Evolutionary conservation across 495 filamentous ascomycete genomes (phyloP), one percentile per base, ranked within the genome.

Genomic region (Trichoderma virens): DNA sequence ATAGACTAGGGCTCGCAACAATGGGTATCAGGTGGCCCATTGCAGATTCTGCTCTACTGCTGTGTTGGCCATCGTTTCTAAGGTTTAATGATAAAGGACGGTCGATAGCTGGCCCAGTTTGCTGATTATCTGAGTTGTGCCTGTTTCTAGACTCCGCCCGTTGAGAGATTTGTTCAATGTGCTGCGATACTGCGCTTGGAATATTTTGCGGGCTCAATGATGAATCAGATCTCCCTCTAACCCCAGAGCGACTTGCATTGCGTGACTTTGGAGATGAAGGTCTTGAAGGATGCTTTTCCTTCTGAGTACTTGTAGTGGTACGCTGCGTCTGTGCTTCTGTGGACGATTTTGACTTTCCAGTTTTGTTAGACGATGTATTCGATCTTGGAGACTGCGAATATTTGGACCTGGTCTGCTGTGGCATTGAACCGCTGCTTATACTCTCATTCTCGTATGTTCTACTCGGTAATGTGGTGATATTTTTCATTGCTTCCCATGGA

Each of bases 1-100:
- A 70, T 7, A 74, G 61, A 62, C 70, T 75, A 28, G 73, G 70
- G 61, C 72, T 74, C 13, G 67, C 70, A 0, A 54, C 68, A 28
- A 75, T 73, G 4, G 67, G 67, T 25, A 75, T 73, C 16, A 64
- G 25, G 9, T 30, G 54, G 7, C 20, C 54, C 25, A 11, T n/a
- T 8, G 54, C 27, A 34, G 54, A 30, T 28, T 59, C 54, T 6
- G 54, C 1, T 34, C 23, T 20, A 59, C 14, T 28, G 7, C 25
- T 30, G 8, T 27, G 5, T 11, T 23, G n/a, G 14, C 23, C 31
- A 34, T 34, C 25, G 28, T 18, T 59, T 20, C 54, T 4, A 11
- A 34, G 11, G 4, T 59, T 28, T 14, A 6, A 23, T 3, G 25
- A 59, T 59, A 9, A 14, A 59, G 23, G 25, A 14, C 25, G 54